Evolutionary conservation across 108 stramenopile genomes (phyloP), one percentile per base, ranked within the genome.

Genomic region (Nannochloropsis gaditana): DNA sequence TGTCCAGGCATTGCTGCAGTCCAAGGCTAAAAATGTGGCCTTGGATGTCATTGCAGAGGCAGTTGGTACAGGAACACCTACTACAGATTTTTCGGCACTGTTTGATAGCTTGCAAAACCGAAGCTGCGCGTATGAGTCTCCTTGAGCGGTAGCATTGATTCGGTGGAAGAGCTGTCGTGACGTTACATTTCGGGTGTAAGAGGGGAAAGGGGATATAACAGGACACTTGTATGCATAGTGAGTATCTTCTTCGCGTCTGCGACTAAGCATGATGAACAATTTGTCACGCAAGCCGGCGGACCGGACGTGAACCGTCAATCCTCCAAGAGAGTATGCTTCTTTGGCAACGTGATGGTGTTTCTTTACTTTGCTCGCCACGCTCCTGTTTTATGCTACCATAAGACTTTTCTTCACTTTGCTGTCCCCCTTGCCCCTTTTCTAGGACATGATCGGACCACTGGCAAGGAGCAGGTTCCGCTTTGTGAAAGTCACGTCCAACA

Each of bases 1-100:
- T 80, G 91, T 94, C 84, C 88, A 93, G 81, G 91, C 93, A 9
- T 82, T 93, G 80, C 41, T 80, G 21, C 31, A 41, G 80, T 2
- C 80, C 11, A 80, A 41, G 80, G 80, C 80, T 6, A 80, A 41
- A 31, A 41, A 80, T 80, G 50, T 17, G 45, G 45, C 44, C n/a
- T 43, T 50, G 59, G 59, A 73, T 6, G 59, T 73, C 2, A 73
- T 73, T 73, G 59, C 59, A n/a, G 59, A 73, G 8, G 59, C 59
- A 73, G 59, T 73, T 3, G 59, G 59, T 4, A 8, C 8, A 15
- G 59, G 59, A n/a, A n/a, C n/a, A 3, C 59, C 59, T 3, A 73
- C 59, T 15, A 73, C 59, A 73, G 59, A 73, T 73, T 73, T 73
- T 6, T 15, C 15, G 15, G n/a, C 19, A n/a, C 59, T 73, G 15